A percentile compares a stretch with the other conserved stretches of the same genome.
These are phyloP conservation scores for Backusella morwellensis DNA, from an alignment of 192 early-diverging fungal species.

Conservation along the genomic window DNA sequence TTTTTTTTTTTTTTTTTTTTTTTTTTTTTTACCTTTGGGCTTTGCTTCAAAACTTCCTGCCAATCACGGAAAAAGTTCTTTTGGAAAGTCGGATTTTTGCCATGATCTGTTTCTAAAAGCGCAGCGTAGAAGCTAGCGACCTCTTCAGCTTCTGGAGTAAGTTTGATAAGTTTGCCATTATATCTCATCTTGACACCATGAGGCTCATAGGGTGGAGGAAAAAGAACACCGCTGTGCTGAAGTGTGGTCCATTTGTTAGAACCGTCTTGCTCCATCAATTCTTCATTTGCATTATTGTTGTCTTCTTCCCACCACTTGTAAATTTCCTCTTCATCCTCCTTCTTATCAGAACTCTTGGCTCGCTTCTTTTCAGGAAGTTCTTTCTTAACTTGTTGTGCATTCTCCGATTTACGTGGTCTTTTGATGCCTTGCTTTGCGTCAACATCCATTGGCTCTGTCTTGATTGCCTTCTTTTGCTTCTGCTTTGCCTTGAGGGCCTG, in stretches of 20 bases:
- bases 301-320: slow-evolving; percentile 73
- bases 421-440: not conserved
- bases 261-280: slow-evolving; percentile 37
- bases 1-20: too few species aligned
- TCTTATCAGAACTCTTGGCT: slow-evolving; percentile 37
- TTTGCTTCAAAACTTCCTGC: slow-evolving; percentile 57
- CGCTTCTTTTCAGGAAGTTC: slow-evolving; percentile 21
- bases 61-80: slow-evolving; percentile 95
- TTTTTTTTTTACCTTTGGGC: slow-evolving; percentile 50
- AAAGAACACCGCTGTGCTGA: slow-evolving; percentile 84
- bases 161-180: slow-evolving; percentile 61
- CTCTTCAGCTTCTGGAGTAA: slow-evolving; percentile 86
- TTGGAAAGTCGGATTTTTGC: slow-evolving; percentile 78
- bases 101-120: slow-evolving; percentile 81
- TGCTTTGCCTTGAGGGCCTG: not conserved
- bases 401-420: slow-evolving; percentile 16
- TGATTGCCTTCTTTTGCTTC: not conserved
- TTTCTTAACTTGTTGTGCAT: slow-evolving; percentile 30
- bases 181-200: slow-evolving; percentile 90
- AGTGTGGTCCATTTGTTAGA: slow-evolving; percentile 84
- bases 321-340: slow-evolving; percentile 56
- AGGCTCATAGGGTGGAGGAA: slow-evolving; percentile 88
- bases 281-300: slow-evolving; percentile 46
- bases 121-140: slow-evolving; percentile 94
- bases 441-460: slow-evolving; percentile 1